Conservation (phyloP, 768 basidiomycete species). For the Lactarius trivialis region DNA sequence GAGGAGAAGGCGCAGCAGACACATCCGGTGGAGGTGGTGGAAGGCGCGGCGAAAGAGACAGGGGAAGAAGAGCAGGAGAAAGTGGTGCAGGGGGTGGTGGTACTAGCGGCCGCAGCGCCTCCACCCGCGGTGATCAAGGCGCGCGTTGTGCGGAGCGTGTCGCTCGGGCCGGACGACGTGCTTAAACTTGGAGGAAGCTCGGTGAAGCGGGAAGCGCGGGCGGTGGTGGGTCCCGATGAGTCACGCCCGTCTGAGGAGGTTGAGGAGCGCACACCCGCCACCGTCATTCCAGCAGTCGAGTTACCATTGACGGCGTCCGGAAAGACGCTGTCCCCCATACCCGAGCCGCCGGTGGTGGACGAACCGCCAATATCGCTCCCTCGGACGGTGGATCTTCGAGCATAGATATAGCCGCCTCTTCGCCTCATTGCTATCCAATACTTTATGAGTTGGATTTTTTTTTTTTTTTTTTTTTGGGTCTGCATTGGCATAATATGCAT, state of each 20-base stretch:
- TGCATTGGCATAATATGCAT: not conserved
- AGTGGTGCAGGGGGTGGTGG: not conserved
- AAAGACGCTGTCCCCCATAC: constrained; percentile 7
- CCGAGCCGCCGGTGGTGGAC: constrained; percentile 15
- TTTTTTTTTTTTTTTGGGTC: not conserved
- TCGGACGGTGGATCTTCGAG: constrained; percentile 25
- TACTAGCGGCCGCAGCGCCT: not conserved
- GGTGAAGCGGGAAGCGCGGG: constrained; percentile 8
- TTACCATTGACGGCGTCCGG: not conserved
- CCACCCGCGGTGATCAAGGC: constrained; percentile 4
- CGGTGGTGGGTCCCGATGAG: not conserved
- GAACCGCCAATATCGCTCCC: constrained; percentile 22
- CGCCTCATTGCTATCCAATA: not conserved
- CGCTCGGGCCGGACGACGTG: constrained; percentile 17
- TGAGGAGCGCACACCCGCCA: not conserved
- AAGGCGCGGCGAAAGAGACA: not conserved
- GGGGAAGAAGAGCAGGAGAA: not conserved
- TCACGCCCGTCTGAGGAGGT: not conserved
- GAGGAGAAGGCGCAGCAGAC: constrained; percentile 18
- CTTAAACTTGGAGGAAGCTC: not conserved
- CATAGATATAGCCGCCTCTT: constrained; percentile 25
- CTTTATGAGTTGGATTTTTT: not conserved
- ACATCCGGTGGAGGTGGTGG: not conserved
- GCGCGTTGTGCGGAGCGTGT: constrained; percentile 25
- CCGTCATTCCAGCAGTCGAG: not conserved